phyloP scores from a whole-genome alignment of 2,329 filamentous ascomycete species.

The Cladobotryum protrusum region DNA sequence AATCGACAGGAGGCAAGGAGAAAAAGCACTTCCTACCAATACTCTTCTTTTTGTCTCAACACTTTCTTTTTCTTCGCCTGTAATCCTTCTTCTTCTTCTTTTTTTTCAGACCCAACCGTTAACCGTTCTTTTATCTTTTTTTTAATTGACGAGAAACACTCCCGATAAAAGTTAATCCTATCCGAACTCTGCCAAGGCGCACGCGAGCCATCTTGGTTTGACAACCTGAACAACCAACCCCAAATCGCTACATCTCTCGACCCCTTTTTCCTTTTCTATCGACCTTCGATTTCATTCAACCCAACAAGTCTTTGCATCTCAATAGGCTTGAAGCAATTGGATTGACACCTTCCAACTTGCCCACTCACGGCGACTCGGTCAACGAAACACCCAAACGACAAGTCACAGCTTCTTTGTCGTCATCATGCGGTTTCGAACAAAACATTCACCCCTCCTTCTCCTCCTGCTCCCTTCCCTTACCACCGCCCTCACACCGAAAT shows the following conservation, averaged over 20 bases:
- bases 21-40: too few relatives aligned
- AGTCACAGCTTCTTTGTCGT: neutral
- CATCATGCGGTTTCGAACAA: constrained; percentile 55
- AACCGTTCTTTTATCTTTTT: too few relatives aligned
- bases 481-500: constrained; percentile 31
- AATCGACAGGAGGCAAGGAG: too few relatives aligned
- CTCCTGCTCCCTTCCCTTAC: constrained; percentile 54
- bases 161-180: neutral
- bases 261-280: neutral
- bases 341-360: neutral
- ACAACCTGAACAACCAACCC: neutral
- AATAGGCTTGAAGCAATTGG: neutral
- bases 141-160: too few relatives aligned
- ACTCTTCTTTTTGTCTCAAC: too few relatives aligned
- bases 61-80: too few relatives aligned
- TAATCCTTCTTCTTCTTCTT: too few relatives aligned
- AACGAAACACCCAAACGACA: too few relatives aligned
- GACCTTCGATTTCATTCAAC: neutral
- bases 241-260: neutral
- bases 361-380: too few relatives aligned
- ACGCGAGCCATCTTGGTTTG: neutral
- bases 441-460: constrained; percentile 50
- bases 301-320: neutral
- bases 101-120: too few relatives aligned
- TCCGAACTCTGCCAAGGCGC: neutral